Evolutionary conservation across 1,139 yeast species (phyloP).

Genomic region (Yamadazyma friedrichii): DNA sequence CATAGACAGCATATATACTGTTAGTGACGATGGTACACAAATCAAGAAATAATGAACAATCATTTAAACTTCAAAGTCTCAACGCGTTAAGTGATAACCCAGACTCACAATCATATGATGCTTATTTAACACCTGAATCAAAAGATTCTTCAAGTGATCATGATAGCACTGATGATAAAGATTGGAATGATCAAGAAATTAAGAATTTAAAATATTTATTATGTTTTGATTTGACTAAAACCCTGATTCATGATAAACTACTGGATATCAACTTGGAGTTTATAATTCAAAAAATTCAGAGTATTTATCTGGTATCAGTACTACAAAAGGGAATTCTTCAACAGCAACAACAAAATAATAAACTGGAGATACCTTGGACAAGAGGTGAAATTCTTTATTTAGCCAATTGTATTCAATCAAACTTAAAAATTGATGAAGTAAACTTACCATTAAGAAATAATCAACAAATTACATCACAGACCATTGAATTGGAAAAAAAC

Average conservation of each 20-base stretch:
- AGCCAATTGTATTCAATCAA: constrained; percentile 4
- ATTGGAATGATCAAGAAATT: constrained; percentile 10
- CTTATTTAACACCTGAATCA: constrained; percentile 17
- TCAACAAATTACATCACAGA: constrained; percentile 2
- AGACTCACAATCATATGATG: constrained; percentile 6
- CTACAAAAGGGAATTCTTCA: too few species aligned
- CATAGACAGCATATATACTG: too few species aligned
- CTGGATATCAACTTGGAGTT: constrained; percentile 5
- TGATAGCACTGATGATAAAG: constrained; percentile 8
- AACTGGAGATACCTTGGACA: constrained; percentile 12
- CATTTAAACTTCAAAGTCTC: background rate
- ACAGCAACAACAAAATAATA: too few species aligned
- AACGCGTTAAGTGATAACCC: constrained; percentile 5
- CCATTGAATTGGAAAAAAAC: background rate
- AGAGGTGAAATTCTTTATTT: constrained; percentile 12
- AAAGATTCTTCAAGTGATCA: constrained; percentile 16
- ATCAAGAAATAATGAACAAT: background rate
- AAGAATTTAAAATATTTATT: constrained; percentile 10
- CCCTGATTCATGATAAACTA: constrained; percentile 6
- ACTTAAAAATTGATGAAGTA: background rate
- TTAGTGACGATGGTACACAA: too few species aligned
- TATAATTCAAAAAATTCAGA: constrained; percentile 1
- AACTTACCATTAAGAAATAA: constrained; percentile 12
- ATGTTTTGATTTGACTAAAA: constrained; percentile 12
- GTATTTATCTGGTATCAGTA: background rate